Evolutionary conservation across 2,329 filamentous ascomycete genomes (phyloP), one percentile per base, ranked within the genome.

Genomic region (Sordariomycetes sp.): DNA sequence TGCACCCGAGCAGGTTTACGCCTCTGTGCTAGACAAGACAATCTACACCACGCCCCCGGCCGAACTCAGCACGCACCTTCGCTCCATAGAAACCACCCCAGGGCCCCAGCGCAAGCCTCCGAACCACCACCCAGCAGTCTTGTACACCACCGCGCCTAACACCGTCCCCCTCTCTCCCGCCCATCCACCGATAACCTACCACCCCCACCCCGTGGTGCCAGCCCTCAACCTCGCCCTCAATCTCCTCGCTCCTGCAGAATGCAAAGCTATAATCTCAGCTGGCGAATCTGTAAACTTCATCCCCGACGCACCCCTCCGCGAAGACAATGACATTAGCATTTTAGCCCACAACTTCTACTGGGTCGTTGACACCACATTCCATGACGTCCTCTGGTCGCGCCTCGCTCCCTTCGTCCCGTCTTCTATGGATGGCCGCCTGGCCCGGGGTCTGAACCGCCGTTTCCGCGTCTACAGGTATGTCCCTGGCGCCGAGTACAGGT

Each of bases 321-420:
- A 83, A n/a, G 82, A 85, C 59, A 82, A 81, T 18, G 83, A 87
- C 57, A 76, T 77, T 25, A 87, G 83, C 64, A 78, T 88, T 53
- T 69, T 88, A 1, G 86, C 86, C 0, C 86, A 89, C 71, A 89
- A 88, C 68, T 87, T 89, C 63, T 88, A 88, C 72, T 89, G 86
- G 86, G 75, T 89, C 10, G 76, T 84, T 14, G 86, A 89, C 62
- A 73, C 75, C 24, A 73, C 76, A 0, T 88, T 88, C 67, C 80
- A 85, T 64, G 78, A 85, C 59, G 76, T 72, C 16, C 74, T 89
- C 1, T 89, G 86, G 86, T 69, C 72, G 0, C 78, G 86, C 16
- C 79, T 89, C 2, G 71, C 76, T 2, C 71, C 76, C 0, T 84
- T 82, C 54, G 78, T 89, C 0, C 85, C 86, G 0, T 66, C 72